Base-by-base conservation (phyloP, 2,329 filamentous ascomycete species). In the Aphanocladium album region DNA sequence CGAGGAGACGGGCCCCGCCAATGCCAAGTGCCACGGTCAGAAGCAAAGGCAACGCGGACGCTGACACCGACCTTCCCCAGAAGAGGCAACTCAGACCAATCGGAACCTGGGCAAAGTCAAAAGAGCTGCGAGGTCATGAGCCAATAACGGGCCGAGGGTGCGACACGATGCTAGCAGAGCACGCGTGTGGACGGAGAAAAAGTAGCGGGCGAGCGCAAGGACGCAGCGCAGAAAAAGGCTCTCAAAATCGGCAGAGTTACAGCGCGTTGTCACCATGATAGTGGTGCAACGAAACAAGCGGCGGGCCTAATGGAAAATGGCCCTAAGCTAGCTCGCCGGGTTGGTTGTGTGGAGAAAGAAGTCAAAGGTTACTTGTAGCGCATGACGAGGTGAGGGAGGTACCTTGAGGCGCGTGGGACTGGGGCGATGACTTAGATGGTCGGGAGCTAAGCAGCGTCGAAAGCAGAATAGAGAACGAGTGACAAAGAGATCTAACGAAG, bases 141-240 rank as follows among this genome's bases (percentile, higher is more conserved):
- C 57, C 57, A 59, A 59, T 59, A 45, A 52, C 47, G 37, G 57
- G 16, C 47, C 57, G 27, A 16, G 57, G 39, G 37, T 43, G 39
- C 16, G 21, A 59, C 57, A 59, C 56, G 57, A 41, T 59, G 57
- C 47, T 35, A 37, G 50, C 45, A 46, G 6, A 17, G 56, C 27
- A 52, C 46, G 47, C 19, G 46, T 59, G 39, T 27, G 39, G 27
- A 43, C 6, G 19, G 37, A 52, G 37, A 49, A 27, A n/a, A 19
- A 45, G 30, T 25, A 6, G 54, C 14, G 19, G 43, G 43, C 4
- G 21, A 50, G 30, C 16, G 21, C 19, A 50, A 30, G 30, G 5
- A 30, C 30, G 46, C 23, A 7, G 8, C 35, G 12, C 35, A 9
- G 35, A 39, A 35, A 35, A 12, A 6, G 5, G 30, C 11, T 6